Conservation (phyloP, 1,284 basidiomycete species). For the Chiua sp. region DNA sequence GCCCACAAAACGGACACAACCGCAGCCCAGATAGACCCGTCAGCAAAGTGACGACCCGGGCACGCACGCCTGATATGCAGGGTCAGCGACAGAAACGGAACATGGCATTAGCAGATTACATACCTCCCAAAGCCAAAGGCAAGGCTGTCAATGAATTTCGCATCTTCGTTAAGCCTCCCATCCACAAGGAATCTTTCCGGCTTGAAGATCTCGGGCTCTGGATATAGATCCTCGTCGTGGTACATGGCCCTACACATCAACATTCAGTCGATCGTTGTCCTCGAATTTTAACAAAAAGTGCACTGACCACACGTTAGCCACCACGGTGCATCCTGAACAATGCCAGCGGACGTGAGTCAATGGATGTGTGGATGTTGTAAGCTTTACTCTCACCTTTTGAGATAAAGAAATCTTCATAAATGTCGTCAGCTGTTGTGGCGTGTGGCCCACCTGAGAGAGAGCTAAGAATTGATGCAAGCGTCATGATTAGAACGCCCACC, state of each 20-base stretch:
- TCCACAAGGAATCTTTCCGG: conserved; percentile 45
- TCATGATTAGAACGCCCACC: background rate
- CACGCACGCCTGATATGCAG: conserved; percentile 23
- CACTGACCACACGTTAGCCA: conserved; percentile 53
- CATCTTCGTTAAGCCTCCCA: conserved; percentile 36
- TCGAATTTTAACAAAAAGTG: too few species aligned
- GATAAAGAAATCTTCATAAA: conserved; percentile 45
- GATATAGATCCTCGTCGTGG: conserved; percentile 44
- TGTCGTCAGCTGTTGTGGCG: conserved; percentile 45
- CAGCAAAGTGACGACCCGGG: conserved; percentile 33
- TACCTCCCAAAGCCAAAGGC: conserved; percentile 52
- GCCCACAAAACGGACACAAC: conserved; percentile 25
- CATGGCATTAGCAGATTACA: too few species aligned
- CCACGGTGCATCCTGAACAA: conserved; percentile 42
- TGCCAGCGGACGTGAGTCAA: too few species aligned
- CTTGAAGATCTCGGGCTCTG: conserved; percentile 45
- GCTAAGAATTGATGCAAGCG: background rate
- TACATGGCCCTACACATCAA: conserved; percentile 44
- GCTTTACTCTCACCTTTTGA: conserved; percentile 43
- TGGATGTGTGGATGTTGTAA: background rate
- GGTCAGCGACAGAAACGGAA: background rate
- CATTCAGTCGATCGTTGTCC: background rate
- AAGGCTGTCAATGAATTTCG: conserved; percentile 35
- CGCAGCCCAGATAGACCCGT: conserved; percentile 28
- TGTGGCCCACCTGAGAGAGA: conserved; percentile 46